A percentile compares a stretch with the other conserved stretches of the same genome.
These are phyloP conservation scores for Wickerhamiella dianesei DNA, from an alignment of 805 yeast genomes.

Conservation along the genomic window DNA sequence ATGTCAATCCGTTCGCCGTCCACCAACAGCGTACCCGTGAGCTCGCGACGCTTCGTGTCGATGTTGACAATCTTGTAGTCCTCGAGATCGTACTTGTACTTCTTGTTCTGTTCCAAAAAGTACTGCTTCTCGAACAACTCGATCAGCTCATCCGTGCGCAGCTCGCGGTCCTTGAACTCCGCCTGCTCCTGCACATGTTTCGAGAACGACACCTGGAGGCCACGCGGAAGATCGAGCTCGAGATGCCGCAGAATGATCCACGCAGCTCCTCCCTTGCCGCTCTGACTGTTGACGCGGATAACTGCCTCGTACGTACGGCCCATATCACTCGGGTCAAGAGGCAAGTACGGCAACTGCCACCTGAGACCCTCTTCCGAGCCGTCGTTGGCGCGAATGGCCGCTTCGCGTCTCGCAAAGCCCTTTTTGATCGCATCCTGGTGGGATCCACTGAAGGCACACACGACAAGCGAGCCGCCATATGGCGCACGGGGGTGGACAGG, in stretches of 20 bases:
- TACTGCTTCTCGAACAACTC: conserved; percentile 51
- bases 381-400: conserved; percentile 25
- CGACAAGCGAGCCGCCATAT: conserved; percentile 70
- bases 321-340: conserved; percentile 72
- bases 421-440: conserved; percentile 83
- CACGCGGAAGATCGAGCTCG: conserved; percentile 71
- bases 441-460: conserved; percentile 74
- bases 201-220: conserved; percentile 64
- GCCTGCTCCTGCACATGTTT: conserved; percentile 56
- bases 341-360: conserved; percentile 73
- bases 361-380: conserved; percentile 25
- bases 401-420: conserved; percentile 46
- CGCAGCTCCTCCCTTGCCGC: conserved; percentile 83
- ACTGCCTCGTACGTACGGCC: conserved; percentile 90
- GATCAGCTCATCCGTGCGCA: conserved; percentile 49
- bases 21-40: conserved; percentile 22
- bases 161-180: conserved; percentile 59
- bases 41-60: conserved; percentile 33
- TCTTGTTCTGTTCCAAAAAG: conserved; percentile 28
- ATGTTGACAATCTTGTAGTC: conserved; percentile 28
- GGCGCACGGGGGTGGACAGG: conserved; percentile 72
- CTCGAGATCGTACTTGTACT: conserved; percentile 32
- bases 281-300: conserved; percentile 74
- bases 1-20: conserved; percentile 32
- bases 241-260: conserved; percentile 69